Evolutionary conservation across 345 rosid species (phyloP).

Genomic region (Euphorbia lathyris): DNA sequence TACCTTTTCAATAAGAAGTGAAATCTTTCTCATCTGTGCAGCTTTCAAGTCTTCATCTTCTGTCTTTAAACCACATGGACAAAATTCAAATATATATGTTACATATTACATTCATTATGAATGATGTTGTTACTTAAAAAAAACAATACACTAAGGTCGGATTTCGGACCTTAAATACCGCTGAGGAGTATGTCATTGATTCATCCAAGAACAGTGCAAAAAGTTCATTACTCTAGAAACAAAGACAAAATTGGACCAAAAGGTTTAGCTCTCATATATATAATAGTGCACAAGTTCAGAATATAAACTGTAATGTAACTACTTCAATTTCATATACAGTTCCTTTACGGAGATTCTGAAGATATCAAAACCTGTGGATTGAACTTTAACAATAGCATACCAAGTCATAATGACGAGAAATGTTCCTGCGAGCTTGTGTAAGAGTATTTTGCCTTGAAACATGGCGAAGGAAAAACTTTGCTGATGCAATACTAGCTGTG

Average conservation of each 20-base stretch:
- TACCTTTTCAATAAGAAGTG: constrained; percentile 70
- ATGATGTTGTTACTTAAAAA: neutral
- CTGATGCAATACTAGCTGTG: constrained; percentile 71
- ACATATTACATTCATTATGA: neutral
- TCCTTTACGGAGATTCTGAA: neutral
- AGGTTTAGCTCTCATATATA: neutral
- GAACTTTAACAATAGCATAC: constrained; percentile 31
- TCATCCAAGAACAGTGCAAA: constrained; percentile 80
- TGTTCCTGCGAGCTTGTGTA: constrained; percentile 90
- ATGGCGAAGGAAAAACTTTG: constrained; percentile 73
- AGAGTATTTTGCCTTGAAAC: constrained; percentile 70
- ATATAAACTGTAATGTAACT: neutral
- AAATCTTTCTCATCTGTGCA: constrained; percentile 77
- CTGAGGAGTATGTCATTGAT: constrained; percentile 86
- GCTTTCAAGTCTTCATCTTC: constrained; percentile 61
- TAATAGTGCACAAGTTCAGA: neutral
- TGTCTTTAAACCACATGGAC: constrained; percentile 30
- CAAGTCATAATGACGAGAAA: constrained; percentile 90
- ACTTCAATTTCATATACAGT: neutral
- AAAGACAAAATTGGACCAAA: neutral
- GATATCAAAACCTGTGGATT: neutral
- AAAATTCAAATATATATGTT: neutral
- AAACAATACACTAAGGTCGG: neutral
- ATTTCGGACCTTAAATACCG: constrained; percentile 65
- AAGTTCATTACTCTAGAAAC: constrained; percentile 69